Percentiles rank a stretch among this genome's conserved stretches.
Evolutionary conservation across 2,329 filamentous ascomycete genomes (phyloP).

Genomic region (Aspergillus quadricinctus): DNA sequence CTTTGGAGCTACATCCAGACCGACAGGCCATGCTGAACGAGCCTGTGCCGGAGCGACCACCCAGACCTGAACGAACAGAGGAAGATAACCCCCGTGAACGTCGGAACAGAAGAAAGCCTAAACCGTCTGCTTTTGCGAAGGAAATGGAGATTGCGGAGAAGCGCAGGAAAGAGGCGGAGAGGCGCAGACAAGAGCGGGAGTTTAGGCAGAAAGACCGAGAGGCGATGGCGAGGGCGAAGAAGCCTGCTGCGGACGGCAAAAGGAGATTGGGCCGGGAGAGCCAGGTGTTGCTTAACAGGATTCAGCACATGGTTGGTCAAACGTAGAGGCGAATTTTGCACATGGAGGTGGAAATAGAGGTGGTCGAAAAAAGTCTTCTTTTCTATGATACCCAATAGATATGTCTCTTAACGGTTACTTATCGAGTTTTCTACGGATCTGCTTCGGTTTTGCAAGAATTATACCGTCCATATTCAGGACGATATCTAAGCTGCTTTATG

Average conservation of each 20-base stretch:
- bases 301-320: conserved; percentile 64
- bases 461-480: conserved; percentile 2
- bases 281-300: conserved; percentile 69
- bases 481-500: conserved; percentile 18
- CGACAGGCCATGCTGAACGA: conserved; percentile 56
- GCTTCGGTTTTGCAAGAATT: background rate
- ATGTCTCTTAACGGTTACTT: background rate
- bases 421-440: background rate
- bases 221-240: conserved; percentile 58
- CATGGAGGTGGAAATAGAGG: background rate
- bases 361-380: background rate
- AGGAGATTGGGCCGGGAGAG: conserved; percentile 80
- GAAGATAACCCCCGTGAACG: conserved; percentile 23
- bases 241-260: conserved; percentile 63
- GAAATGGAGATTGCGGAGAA: conserved; percentile 64
- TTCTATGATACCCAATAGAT: conserved; percentile 20
- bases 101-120: conserved; percentile 34
- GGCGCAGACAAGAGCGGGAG: conserved; percentile 60
- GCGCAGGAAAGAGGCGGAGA: conserved; percentile 55
- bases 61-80: conserved; percentile 19
- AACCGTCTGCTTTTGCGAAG: conserved; percentile 56
- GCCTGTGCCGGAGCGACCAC: conserved; percentile 22
- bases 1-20: conserved; percentile 57
- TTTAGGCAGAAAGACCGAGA: conserved; percentile 69
- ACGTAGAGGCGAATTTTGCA: conserved; percentile 11